Evolutionary conservation across 257 asterid species (phyloP).

Genomic region (Solanum peruvianum): DNA sequence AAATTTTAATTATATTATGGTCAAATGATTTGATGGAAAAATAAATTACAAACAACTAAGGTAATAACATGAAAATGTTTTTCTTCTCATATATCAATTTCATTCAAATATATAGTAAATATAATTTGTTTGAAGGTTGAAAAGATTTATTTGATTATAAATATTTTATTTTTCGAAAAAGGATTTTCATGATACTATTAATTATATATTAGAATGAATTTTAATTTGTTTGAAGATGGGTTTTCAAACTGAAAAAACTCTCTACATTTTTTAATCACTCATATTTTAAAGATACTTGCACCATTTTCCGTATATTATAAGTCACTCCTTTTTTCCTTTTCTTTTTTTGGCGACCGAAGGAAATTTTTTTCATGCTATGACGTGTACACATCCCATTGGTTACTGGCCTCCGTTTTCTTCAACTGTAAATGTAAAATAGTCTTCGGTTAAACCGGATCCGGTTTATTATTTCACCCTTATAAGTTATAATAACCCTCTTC

Average conservation of each 20-base stretch:
- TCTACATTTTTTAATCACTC: no score
- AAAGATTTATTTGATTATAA: not conserved
- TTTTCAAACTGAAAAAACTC: not conserved
- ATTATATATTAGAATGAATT: no score
- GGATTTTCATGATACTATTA: not conserved
- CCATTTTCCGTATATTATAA: not conserved
- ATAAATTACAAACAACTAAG: not conserved
- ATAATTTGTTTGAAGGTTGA: not conserved
- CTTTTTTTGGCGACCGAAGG: not conserved
- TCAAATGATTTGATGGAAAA: not conserved
- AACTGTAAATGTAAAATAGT: not conserved
- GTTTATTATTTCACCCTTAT: not conserved
- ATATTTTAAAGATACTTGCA: no score
- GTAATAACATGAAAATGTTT: not conserved
- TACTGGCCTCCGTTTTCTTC: not conserved
- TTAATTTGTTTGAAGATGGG: not conserved
- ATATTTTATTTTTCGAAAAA: rapidly evolving
- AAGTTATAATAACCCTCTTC: not conserved
- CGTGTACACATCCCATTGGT: not conserved
- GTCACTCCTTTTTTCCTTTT: not conserved
- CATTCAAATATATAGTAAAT: not conserved
- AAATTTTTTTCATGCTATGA: not conserved
- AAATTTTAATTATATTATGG: not conserved
- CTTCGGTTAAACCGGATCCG: not conserved
- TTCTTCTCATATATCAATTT: not conserved